Evolutionary conservation across 257 asterid genomes (phyloP).

Genomic region (Linaria vulgaris): DNA sequence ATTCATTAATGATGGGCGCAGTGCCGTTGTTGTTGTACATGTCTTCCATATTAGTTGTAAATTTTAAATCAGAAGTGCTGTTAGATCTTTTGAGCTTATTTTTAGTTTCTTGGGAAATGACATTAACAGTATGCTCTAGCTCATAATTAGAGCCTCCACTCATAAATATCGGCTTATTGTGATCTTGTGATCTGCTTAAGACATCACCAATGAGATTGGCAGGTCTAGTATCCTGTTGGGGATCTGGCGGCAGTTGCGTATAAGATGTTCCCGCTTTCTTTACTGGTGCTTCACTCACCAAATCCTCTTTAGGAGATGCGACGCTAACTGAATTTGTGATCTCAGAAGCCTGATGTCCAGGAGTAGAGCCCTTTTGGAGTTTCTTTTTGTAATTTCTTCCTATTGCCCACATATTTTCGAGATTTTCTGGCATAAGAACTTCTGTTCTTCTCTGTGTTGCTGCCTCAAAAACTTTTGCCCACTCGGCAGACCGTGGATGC

Average conservation of each 20-base stretch:
- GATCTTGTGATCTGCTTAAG: conserved; percentile 41
- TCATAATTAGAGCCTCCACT: conserved; percentile 41
- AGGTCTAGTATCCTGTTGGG: conserved; percentile 43
- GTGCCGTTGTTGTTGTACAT: conserved; percentile 41
- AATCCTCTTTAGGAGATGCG: conserved; percentile 30
- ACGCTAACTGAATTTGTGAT: conserved; percentile 30
- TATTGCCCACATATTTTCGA: conserved; percentile 96
- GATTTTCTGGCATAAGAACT: conserved; percentile 97
- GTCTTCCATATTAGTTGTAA: conserved; percentile 45
- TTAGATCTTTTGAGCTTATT: conserved; percentile 81
- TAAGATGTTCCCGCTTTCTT: conserved; percentile 38
- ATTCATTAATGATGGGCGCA: conserved; percentile 70
- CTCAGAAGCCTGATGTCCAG: conserved; percentile 40
- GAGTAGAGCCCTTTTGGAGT: conserved; percentile 50
- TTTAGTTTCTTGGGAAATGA: conserved; percentile 43
- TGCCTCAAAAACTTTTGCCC: conserved; percentile 92
- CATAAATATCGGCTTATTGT: conserved; percentile 32
- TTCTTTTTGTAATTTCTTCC: conserved; percentile 95
- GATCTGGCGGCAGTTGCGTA: conserved; percentile 52
- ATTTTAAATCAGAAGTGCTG: conserved; percentile 79
- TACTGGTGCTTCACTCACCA: conserved; percentile 32
- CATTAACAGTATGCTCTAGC: conserved; percentile 35
- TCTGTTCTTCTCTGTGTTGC: conserved; percentile 98
- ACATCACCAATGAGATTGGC: conserved; percentile 38
- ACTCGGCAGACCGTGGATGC: conserved; percentile 64